Base-by-base conservation (phyloP, 2,329 filamentous ascomycete genomes). In the Cryphonectria parasitica region DNA sequence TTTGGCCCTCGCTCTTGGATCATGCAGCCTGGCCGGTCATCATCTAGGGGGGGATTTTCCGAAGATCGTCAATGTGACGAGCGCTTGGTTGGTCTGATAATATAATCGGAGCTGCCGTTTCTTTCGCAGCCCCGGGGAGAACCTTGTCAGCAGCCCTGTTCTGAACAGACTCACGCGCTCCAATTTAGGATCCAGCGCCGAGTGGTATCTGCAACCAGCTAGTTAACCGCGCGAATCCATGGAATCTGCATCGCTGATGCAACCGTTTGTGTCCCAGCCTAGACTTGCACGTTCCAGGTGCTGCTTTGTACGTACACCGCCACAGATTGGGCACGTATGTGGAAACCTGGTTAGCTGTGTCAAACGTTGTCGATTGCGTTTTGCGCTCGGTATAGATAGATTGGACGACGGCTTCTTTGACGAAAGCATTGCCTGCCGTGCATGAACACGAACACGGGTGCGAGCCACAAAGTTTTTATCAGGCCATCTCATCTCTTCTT, bases 41-140 rank as follows among this genome's bases (percentile, higher is more conserved):
- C 43, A 45, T 28, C 39, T 28, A 15, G 13, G n/a, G 43, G 41
- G 25, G 45, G 25, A 56, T 49, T 65, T 49, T 45, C 64, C 64
- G 64, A 65, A 36, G 64, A 54, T 54, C 64, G 25, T 54, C 64
- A 31, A 65, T 65, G 45, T 65, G 64, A 65, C 45, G 11, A 28
- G 25, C n/a, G 64, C 19, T 22, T 45, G 45, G 41, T 41, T 56
- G 64, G 45, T 56, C 45, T 39, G 43, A 36, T 66, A n/a, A 19
- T 58, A 19, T 58, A 31, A 54, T 28, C 43, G 43, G 64, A 39
- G 43, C 64, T 66, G 45, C 58, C 58, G 58, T 61, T 61, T 19
- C 31, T 19, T 61, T n/a, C 56, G 6, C 36, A 60, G 56, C 2
- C 7, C 28, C 22, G 56, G 56, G 56, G 19, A 61, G 45, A 39